phyloP scores from a whole-genome alignment of 768 basidiomycete species.

The Trametes villosa region DNA sequence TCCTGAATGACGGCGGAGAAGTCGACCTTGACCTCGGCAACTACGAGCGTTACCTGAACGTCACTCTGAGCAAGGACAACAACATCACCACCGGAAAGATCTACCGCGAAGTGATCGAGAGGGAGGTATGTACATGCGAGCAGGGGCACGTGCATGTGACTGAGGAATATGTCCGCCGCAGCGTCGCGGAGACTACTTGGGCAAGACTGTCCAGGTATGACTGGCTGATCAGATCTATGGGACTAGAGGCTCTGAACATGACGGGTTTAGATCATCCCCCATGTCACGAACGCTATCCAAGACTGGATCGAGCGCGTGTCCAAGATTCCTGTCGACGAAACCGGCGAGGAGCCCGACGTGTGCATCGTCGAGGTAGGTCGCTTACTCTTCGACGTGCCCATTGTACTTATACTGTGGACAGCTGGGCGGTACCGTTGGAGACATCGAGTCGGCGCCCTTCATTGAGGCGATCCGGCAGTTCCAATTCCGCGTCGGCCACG shows the following conservation, averaged over 20 bases:
- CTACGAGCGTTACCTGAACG: conserved; percentile 96
- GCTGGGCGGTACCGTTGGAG: conserved; percentile 98
- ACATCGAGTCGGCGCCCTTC: conserved; percentile 98
- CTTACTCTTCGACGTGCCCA: not conserved
- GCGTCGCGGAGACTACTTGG: conserved; percentile 88
- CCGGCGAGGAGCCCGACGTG: conserved; percentile 90
- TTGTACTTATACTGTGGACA: conserved; percentile 34
- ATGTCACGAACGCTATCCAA: conserved; percentile 95
- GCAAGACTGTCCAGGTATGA: conserved; percentile 92
- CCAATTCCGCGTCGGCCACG: conserved; percentile 95
- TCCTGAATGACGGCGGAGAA: conserved; percentile 97
- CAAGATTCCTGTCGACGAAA: conserved; percentile 92
- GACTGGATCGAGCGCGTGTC: conserved; percentile 98
- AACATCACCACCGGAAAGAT: conserved; percentile 99
- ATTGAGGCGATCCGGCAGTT: conserved; percentile 99
- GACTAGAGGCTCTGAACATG: conserved; percentile 1
- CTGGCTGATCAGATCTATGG: not conserved
- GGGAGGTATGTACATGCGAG: conserved; percentile 62
- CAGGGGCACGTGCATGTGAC: conserved; percentile 8
- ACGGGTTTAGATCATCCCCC: conserved; percentile 79
- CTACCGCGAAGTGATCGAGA: conserved; percentile 95
- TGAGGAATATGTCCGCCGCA: conserved; percentile 32
- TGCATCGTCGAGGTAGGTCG: conserved; percentile 89
- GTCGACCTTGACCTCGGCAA: conserved; percentile 98
- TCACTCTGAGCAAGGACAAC: conserved; percentile 92